A percentile compares a stretch with the other conserved stretches of the same genome.
Conservation (phyloP, 176 grass and related monocot species). For the Zoysia japonica region DNA sequence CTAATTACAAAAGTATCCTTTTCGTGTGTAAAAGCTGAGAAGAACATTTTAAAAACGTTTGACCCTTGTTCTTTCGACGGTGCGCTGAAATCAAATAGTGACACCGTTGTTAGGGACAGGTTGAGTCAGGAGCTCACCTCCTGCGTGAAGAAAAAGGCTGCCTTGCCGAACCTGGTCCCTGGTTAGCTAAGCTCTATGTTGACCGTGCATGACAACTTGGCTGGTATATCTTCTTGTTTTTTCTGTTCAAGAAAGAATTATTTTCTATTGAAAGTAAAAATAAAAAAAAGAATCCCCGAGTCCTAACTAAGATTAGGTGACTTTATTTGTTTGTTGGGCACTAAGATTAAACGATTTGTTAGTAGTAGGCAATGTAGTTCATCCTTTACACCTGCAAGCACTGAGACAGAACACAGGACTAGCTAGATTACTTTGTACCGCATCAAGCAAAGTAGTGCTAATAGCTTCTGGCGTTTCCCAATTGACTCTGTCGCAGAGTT, state of each 20-base stretch:
- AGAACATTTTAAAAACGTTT: slow-evolving; percentile 32
- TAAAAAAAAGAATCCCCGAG: neutral
- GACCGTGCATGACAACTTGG: slow-evolving; percentile 18
- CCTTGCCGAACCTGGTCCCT: slow-evolving; percentile 31
- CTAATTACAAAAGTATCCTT: slow-evolving; percentile 33
- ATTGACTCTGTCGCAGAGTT: slow-evolving; percentile 40
- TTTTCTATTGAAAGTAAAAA: neutral
- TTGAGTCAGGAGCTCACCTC: slow-evolving; percentile 29
- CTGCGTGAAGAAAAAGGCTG: slow-evolving; percentile 41
- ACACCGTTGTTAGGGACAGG: slow-evolving; percentile 32
- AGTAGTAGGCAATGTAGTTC: slow-evolving; percentile 7
- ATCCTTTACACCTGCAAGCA: slow-evolving; percentile 31
- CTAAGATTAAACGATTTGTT: neutral
- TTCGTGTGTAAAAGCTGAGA: slow-evolving; percentile 29
- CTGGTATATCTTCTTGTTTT: slow-evolving; percentile 7
- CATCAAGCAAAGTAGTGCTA: slow-evolving; percentile 33
- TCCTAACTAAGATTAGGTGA: neutral
- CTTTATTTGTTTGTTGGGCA: neutral
- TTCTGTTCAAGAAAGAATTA: neutral
- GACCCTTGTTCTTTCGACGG: slow-evolving; percentile 50
- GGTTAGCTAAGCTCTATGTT: slow-evolving; percentile 34
- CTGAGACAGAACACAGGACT: slow-evolving; percentile 8
- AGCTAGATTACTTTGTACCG: slow-evolving; percentile 37
- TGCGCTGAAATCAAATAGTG: slow-evolving; percentile 31
- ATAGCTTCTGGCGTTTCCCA: slow-evolving; percentile 41